A percentile compares a stretch with the other conserved stretches of the same genome.
These are phyloP conservation scores for Fusarium sp. DNA, from an alignment of 2,329 filamentous ascomycete species.

Conservation along the genomic window DNA sequence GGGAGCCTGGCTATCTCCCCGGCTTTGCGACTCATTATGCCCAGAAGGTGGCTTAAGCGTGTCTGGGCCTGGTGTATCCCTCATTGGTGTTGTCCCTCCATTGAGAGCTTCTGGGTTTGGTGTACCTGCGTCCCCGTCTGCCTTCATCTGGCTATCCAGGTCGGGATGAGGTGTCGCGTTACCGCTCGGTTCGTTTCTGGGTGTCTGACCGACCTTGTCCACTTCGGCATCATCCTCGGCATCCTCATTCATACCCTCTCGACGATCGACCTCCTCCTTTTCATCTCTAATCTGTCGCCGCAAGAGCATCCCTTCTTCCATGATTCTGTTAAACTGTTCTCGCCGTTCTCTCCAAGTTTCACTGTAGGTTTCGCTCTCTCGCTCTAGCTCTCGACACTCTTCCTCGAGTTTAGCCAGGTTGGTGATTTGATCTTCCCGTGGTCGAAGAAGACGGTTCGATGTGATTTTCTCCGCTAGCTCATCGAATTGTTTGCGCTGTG, in stretches of 20 bases:
- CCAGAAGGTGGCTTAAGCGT: constrained; percentile 35
- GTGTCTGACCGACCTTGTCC: constrained; percentile 58
- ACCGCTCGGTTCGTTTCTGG: constrained; percentile 59
- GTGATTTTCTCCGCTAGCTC: constrained; percentile 88
- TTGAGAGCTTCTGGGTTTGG: constrained; percentile 41
- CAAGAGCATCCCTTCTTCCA: constrained; percentile 90
- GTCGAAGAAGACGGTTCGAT: constrained; percentile 78
- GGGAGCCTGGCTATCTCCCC: constrained; percentile 41
- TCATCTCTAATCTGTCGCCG: constrained; percentile 89
- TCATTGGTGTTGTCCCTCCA: constrained; percentile 47
- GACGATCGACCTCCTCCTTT: constrained; percentile 90
- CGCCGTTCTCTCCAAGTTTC: constrained; percentile 85
- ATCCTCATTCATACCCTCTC: constrained; percentile 81
- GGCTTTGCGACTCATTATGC: constrained; percentile 31
- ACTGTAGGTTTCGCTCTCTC: constrained; percentile 83
- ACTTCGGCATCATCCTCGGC: constrained; percentile 67
- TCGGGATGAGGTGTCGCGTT: constrained; percentile 62
- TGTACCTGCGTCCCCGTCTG: constrained; percentile 42
- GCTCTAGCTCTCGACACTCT: constrained; percentile 87
- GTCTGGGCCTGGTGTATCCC: constrained; percentile 44
- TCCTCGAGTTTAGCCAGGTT: constrained; percentile 84
- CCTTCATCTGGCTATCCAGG: constrained; percentile 47
- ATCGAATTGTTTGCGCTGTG: constrained; percentile 86
- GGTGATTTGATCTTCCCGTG: constrained; percentile 82
- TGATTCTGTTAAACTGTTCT: constrained; percentile 87